A percentile compares a stretch with the other conserved stretches of the same genome.
phyloP scores from a whole-genome alignment of 768 basidiomycete genomes.

The Asterophora lycoperdoides region DNA sequence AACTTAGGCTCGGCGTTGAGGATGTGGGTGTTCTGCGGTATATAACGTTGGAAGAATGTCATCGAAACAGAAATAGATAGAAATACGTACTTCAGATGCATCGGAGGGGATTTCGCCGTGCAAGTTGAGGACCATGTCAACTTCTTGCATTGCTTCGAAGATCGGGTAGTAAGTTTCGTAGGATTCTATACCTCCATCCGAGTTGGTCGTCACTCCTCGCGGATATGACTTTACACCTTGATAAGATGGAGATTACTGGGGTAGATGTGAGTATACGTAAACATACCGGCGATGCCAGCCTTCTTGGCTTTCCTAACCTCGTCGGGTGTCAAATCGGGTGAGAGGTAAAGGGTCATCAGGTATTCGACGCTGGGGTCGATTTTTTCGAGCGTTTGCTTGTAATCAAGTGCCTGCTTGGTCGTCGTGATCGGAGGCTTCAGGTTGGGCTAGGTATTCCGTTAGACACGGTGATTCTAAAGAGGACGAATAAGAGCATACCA shows the following conservation, averaged over 20 bases:
- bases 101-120: slow-evolving; percentile 98
- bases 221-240: slow-evolving; percentile 93
- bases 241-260: neutral
- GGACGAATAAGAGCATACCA: slow-evolving; percentile 51
- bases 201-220: slow-evolving; percentile 95
- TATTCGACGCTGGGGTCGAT: slow-evolving; percentile 80
- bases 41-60: neutral
- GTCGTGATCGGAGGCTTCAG: slow-evolving; percentile 83
- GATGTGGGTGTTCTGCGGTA: slow-evolving; percentile 74
- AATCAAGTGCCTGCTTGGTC: slow-evolving; percentile 75
- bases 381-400: slow-evolving; percentile 67
- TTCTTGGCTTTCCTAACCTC: slow-evolving; percentile 85
- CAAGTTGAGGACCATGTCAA: slow-evolving; percentile 91
- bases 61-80: neutral
- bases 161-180: slow-evolving; percentile 92
- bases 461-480: slow-evolving; percentile 4
- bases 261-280: slow-evolving; percentile 17
- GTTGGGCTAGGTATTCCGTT: slow-evolving; percentile 65
- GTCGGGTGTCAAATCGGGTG: slow-evolving; percentile 81
- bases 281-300: slow-evolving; percentile 70
- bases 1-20: slow-evolving; percentile 92
- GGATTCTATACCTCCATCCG: slow-evolving; percentile 92
- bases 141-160: slow-evolving; percentile 91
- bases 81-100: slow-evolving; percentile 44
- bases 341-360: slow-evolving; percentile 96